A percentile compares a stretch with the other conserved stretches of the same genome.
Evolutionary conservation across 805 yeast genomes (phyloP).

Genomic region (Zygosaccharomyces lentus): DNA sequence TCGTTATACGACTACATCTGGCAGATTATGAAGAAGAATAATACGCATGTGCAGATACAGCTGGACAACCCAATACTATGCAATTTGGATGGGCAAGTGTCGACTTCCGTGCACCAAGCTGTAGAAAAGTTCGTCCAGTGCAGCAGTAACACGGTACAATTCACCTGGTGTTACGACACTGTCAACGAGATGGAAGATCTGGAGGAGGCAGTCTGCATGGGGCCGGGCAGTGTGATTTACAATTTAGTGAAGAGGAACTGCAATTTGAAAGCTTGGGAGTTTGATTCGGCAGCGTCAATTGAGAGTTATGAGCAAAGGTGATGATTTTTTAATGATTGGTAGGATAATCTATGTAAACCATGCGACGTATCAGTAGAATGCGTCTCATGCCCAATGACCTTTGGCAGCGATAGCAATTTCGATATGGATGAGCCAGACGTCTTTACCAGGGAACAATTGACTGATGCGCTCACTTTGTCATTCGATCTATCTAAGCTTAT

Average conservation of each 20-base stretch:
- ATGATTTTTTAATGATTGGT: not conserved
- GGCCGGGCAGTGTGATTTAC: slow-evolving; percentile 33
- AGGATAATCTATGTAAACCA: not conserved
- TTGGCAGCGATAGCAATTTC: too few relatives aligned
- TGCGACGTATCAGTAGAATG: not conserved
- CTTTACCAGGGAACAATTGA: too few relatives aligned
- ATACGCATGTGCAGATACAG: slow-evolving; percentile 23
- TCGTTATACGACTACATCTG: slow-evolving; percentile 35
- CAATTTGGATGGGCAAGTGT: slow-evolving; percentile 30
- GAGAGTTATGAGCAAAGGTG: slow-evolving; percentile 14
- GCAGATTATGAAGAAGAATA: slow-evolving; percentile 29
- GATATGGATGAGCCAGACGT: too few relatives aligned
- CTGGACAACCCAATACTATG: slow-evolving; percentile 31
- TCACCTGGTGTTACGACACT: slow-evolving; percentile 33
- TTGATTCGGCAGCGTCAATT: slow-evolving; percentile 27
- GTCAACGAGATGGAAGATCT: slow-evolving; percentile 18
- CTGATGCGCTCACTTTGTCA: too few relatives aligned
- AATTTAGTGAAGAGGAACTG: slow-evolving; percentile 31
- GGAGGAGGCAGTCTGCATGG: slow-evolving; percentile 27
- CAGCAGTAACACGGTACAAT: slow-evolving; percentile 33
- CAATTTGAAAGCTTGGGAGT: slow-evolving; percentile 21
- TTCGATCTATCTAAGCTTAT: too few relatives aligned
- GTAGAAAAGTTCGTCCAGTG: slow-evolving; percentile 34
- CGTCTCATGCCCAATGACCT: too few relatives aligned
- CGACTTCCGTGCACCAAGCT: slow-evolving; percentile 28